These are phyloP conservation scores for Paracorniculantispora psalliotae DNA, from an alignment of 2,329 filamentous ascomycete genomes.

Conservation along the genomic window DNA sequence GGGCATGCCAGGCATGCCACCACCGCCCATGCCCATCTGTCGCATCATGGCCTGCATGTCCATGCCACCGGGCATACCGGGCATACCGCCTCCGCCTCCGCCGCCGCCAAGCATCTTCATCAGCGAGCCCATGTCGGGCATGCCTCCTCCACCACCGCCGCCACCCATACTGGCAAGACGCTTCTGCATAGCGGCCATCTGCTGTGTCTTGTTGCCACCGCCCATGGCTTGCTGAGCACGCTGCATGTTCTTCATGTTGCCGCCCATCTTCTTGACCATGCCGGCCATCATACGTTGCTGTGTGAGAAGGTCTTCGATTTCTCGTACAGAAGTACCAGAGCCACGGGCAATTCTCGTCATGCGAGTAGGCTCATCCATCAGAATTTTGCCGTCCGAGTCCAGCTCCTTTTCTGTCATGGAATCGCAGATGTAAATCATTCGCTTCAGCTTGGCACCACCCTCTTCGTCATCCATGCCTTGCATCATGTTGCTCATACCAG, in stretches of 20 bases:
- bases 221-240: slow-evolving; percentile 86
- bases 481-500: slow-evolving; percentile 89
- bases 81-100: slow-evolving; percentile 56
- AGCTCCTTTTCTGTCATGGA: slow-evolving; percentile 96
- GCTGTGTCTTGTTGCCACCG: slow-evolving; percentile 84
- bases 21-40: slow-evolving; percentile 60
- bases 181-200: slow-evolving; percentile 97
- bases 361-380: slow-evolving; percentile 84
- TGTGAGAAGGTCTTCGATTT: slow-evolving; percentile 94
- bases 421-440: slow-evolving; percentile 99
- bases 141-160: slow-evolving; percentile 57
- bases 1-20: slow-evolving; percentile 21
- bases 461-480: slow-evolving; percentile 96
- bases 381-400: slow-evolving; percentile 90
- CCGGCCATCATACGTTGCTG: slow-evolving; percentile 98
- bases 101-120: slow-evolving; percentile 85
- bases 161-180: slow-evolving; percentile 87
- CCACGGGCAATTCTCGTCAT: slow-evolving; percentile 90
- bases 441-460: slow-evolving; percentile 84
- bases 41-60: slow-evolving; percentile 79
- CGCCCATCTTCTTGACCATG: slow-evolving; percentile 99
- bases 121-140: slow-evolving; percentile 79
- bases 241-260: slow-evolving; percentile 97
- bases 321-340: slow-evolving; percentile 81
- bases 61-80: slow-evolving; percentile 67